These are phyloP conservation scores for Colletotrichum plurivorum DNA, from an alignment of 2,329 filamentous ascomycete species.

Conservation along the genomic window DNA sequence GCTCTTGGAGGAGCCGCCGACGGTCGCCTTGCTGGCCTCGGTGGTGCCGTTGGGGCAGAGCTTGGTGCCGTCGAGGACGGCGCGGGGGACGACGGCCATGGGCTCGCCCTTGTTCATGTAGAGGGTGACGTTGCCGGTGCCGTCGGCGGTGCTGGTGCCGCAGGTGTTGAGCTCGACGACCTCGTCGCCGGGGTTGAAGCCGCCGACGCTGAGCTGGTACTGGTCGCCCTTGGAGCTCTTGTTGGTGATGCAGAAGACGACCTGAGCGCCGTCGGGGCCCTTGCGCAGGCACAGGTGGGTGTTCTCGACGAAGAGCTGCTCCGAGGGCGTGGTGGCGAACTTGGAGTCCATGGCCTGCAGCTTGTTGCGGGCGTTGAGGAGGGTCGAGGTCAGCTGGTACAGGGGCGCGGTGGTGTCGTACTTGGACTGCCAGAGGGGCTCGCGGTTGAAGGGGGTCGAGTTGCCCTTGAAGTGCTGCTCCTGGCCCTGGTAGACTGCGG, in stretches of 20 bases:
- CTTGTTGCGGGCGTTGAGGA: conserved; percentile 33
- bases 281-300: conserved; percentile 37
- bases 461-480: conserved; percentile 71
- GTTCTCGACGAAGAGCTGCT: conserved; percentile 39
- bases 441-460: conserved; percentile 66
- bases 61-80: conserved; percentile 19
- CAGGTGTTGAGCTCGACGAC: conserved; percentile 35
- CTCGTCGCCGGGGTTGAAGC: conserved; percentile 34
- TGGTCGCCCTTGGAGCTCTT: conserved; percentile 34
- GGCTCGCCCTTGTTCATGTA: conserved; percentile 37
- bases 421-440: conserved; percentile 70
- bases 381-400: conserved; percentile 51
- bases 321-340: conserved; percentile 31
- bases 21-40: conserved; percentile 19
- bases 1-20: conserved; percentile 6
- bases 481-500: conserved; percentile 72
- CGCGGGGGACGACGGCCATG: conserved; percentile 22
- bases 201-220: conserved; percentile 35
- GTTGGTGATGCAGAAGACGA: conserved; percentile 40
- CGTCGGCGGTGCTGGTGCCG: conserved; percentile 32
- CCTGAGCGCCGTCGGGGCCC: conserved; percentile 35
- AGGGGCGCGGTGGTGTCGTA: conserved; percentile 63
- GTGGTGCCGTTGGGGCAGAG: conserved; percentile 34
- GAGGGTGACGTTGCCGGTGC: conserved; percentile 38
- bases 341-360: conserved; percentile 24